A percentile compares a stretch with the other conserved stretches of the same genome.
These are phyloP conservation scores for Suhomyces taliae DNA, from an alignment of 1,139 yeast genomes.

Conservation along the genomic window DNA sequence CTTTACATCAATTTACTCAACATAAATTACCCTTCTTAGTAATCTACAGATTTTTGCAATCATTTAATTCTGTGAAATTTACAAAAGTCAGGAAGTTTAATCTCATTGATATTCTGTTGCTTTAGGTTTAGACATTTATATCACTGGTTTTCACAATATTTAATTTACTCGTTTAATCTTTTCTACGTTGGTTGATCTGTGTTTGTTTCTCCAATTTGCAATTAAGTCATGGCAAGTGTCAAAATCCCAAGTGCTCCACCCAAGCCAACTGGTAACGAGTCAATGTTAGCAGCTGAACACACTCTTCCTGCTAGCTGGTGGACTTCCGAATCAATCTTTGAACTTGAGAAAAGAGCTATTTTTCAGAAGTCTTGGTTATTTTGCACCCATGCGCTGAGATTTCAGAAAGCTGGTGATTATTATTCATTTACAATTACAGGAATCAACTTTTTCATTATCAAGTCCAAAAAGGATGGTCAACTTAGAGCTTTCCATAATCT, in stretches of 20 bases:
- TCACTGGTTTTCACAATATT: too few species aligned
- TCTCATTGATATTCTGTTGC: too few species aligned
- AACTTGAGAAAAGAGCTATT: conserved; percentile 56
- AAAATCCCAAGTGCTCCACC: conserved; percentile 27
- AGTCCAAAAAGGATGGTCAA: conserved; percentile 48
- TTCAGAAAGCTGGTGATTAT: conserved; percentile 58
- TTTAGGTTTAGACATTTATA: too few species aligned
- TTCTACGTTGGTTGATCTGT: too few species aligned
- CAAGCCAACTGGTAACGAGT: conserved; percentile 20
- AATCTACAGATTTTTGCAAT: too few species aligned
- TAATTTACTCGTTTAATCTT: too few species aligned
- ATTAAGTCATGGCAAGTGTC: conserved; percentile 8
- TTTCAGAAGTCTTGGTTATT: conserved; percentile 58
- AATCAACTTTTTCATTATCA: conserved; percentile 55
- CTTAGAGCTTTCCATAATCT: conserved; percentile 63
- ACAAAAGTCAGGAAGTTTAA: too few species aligned
- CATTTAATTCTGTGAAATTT: too few species aligned
- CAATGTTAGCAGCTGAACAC: conserved; percentile 48
- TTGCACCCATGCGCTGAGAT: conserved; percentile 51
- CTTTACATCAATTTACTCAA: too few species aligned
- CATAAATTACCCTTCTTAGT: too few species aligned
- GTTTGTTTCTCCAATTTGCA: too few species aligned
- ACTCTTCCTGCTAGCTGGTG: conserved; percentile 69
- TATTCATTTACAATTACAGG: conserved; percentile 51
- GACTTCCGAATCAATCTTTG: conserved; percentile 58